Evolutionary conservation across 805 yeast genomes (phyloP).

Genomic region (Isabelozyma gotoi): DNA sequence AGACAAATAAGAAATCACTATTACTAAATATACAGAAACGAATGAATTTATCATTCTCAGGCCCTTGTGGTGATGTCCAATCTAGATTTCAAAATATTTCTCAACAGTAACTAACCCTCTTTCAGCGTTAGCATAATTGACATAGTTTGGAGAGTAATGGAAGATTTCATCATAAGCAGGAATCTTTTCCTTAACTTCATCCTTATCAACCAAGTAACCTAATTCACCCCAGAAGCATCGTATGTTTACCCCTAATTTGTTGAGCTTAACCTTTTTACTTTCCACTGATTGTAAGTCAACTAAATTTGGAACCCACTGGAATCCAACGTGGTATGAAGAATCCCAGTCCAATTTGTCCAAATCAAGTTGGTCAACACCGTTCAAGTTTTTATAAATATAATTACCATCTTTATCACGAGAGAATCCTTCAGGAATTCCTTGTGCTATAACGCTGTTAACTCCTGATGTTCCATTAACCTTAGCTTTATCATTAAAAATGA

Average conservation of each 20-base stretch:
- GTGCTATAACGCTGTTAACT: slow-evolving; percentile 5
- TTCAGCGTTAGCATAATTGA: slow-evolving; percentile 62
- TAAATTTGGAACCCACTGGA: slow-evolving; percentile 75
- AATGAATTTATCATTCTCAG: too few relatives aligned
- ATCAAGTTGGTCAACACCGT: slow-evolving; percentile 65
- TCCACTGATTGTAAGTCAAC: slow-evolving; percentile 38
- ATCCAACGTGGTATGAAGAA: slow-evolving; percentile 54
- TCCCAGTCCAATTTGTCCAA: slow-evolving; percentile 68
- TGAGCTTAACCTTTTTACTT: slow-evolving; percentile 25
- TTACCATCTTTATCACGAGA: slow-evolving; percentile 42
- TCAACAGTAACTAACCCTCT: slow-evolving; percentile 68
- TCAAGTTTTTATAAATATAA: slow-evolving; percentile 49
- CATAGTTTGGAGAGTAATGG: slow-evolving; percentile 63
- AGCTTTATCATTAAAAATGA: slow-evolving; percentile 43
- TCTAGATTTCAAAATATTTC: slow-evolving; percentile 42
- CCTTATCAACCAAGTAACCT: slow-evolving; percentile 40
- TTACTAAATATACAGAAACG: too few relatives aligned
- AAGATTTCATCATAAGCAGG: slow-evolving; percentile 75
- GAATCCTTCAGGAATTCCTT: slow-evolving; percentile 44
- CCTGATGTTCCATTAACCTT: slow-evolving; percentile 4
- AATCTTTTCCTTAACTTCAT: slow-evolving; percentile 32
- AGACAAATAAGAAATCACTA: too few relatives aligned
- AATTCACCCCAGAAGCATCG: slow-evolving; percentile 81
- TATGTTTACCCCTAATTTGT: slow-evolving; percentile 53
- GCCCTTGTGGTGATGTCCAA: neutral